Base-by-base conservation (phyloP, 106 monocot genomes). In the Triglochin maritima region DNA sequence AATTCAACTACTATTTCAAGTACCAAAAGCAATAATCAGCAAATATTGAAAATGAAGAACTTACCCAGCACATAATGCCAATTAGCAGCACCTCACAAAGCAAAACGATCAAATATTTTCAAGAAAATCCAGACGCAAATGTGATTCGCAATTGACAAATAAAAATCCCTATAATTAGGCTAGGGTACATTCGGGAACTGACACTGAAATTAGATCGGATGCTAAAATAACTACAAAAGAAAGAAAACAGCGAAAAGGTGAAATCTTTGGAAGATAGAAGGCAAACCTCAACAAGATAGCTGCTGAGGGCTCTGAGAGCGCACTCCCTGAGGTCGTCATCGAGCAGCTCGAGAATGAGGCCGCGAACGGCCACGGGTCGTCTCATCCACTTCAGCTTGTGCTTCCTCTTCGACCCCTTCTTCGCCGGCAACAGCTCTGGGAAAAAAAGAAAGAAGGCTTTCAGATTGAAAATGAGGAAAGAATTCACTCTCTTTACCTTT, bases 321-420 rank as follows among this genome's bases (percentile, higher is more conserved):
- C 64, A 63, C 69, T 85, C 85, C 42, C 85, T 64, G 70, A 79
- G 66, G 9, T 79, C 71, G 13, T 79, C 70, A 42, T 85, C 69
- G 41, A 79, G 61, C 65, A 81, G 62, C 70, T 81, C 85, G 29
- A 85, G 72, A 50, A 85, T 73, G 62, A 79, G 59, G 14, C 70
- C 63, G 3, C 81, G 72, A 60, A 85, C 62, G 3, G 69, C 81
- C 85, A 73, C 79, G 5, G 81, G 85, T 70, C 73, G 56, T 67
- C 15, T 76, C 85, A 85, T 81, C 76, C 76, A 63, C 57, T 79
- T 85, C 71, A 79, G 12, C 69, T 74, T 74, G 67, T 85, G 76
- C 76, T 77, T 79, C 50, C 49, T 79, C 54, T 68, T 85, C 70
- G 57, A 48, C 6, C 70, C 70, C 10, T 46, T 70, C 50, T 53